Evolutionary conservation across 2,329 filamentous ascomycete genomes (phyloP).

Genomic region (Alternaria sp.): DNA sequence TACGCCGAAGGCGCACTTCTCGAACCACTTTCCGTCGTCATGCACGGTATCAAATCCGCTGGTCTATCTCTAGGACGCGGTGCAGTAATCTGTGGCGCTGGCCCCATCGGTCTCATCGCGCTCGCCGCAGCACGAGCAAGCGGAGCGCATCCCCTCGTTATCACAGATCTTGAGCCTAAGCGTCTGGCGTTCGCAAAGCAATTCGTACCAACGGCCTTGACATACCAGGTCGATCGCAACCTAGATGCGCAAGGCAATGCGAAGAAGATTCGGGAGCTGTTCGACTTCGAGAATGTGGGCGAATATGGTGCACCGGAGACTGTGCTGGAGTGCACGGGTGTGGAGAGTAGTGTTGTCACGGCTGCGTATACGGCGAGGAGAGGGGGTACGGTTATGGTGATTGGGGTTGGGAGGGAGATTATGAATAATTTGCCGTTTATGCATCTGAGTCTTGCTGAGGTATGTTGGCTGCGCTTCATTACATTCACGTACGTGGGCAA

Average conservation of each 20-base stretch:
- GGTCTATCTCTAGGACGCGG: constrained; percentile 62
- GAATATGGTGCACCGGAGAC: constrained; percentile 66
- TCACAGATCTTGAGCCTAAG: constrained; percentile 66
- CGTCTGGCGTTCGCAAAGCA: constrained; percentile 65
- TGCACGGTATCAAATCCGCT: constrained; percentile 65
- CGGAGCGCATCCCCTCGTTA: constrained; percentile 68
- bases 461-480: constrained; percentile 25
- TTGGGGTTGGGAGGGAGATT: constrained; percentile 66
- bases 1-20: constrained; percentile 68
- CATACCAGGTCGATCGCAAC: constrained; percentile 60
- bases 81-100: constrained; percentile 64
- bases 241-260: constrained; percentile 60
- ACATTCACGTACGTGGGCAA: rapidly evolving
- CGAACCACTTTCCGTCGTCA: constrained; percentile 68
- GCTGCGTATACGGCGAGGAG: constrained; percentile 64
- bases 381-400: constrained; percentile 67
- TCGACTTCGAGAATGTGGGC: constrained; percentile 50
- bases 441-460: constrained; percentile 68
- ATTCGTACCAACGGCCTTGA: constrained; percentile 61
- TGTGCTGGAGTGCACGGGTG: constrained; percentile 70
- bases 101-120: constrained; percentile 69
- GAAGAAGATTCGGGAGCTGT: constrained; percentile 60
- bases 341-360: constrained; percentile 68
- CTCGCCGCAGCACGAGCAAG: constrained; percentile 67
- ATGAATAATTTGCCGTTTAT: constrained; percentile 73